Percentiles rank a stretch among this genome's conserved stretches.
Conservation (phyloP, 208 protist genomes). For the Novymonas esmeraldas region DNA sequence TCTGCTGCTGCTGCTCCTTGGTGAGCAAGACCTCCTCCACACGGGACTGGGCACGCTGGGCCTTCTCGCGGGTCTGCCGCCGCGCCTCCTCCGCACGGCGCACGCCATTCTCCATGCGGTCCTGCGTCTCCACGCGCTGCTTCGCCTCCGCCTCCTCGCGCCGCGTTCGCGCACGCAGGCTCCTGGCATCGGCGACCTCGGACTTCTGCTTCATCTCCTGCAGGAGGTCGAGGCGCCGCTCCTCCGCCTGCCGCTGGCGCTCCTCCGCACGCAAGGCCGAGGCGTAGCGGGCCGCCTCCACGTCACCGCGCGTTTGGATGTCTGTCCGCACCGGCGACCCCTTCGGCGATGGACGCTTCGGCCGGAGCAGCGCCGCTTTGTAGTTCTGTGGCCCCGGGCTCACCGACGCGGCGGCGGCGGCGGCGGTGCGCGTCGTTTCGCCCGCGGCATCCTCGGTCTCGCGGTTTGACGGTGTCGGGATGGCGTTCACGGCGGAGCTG, state of each 20-base stretch:
- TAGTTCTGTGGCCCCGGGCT: conserved; percentile 28
- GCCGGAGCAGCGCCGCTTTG: conserved; percentile 35
- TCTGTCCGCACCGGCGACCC: conserved; percentile 23
- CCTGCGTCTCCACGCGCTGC: conserved; percentile 55
- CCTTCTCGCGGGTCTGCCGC: conserved; percentile 68
- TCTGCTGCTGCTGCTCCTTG: conserved; percentile 74
- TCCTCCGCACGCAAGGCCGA: conserved; percentile 81
- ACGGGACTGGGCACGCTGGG: conserved; percentile 54
- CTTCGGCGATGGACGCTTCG: conserved; percentile 61
- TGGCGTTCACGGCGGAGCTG: conserved; percentile 14
- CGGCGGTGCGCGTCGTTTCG: conserved; percentile 9
- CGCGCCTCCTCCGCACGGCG: conserved; percentile 74
- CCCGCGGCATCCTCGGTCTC: conserved; percentile 18
- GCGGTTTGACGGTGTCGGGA: conserved; percentile 35
- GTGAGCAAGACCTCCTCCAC: conserved; percentile 83
- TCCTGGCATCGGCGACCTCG: conserved; percentile 54
- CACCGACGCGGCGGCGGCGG: not conserved
- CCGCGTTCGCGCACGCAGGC: conserved; percentile 54
- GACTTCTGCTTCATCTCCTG: conserved; percentile 74
- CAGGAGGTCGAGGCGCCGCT: conserved; percentile 68
- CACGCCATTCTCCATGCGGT: conserved; percentile 63
- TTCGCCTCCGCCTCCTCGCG: conserved; percentile 71
- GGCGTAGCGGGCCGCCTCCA: conserved; percentile 69
- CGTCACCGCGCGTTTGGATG: conserved; percentile 44
- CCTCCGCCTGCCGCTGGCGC: conserved; percentile 82